Percentiles rank a stretch among this genome's conserved stretches.
These are phyloP conservation scores for Trichothecium roseum DNA, from an alignment of 2,329 filamentous ascomycete species.

Conservation along the genomic window DNA sequence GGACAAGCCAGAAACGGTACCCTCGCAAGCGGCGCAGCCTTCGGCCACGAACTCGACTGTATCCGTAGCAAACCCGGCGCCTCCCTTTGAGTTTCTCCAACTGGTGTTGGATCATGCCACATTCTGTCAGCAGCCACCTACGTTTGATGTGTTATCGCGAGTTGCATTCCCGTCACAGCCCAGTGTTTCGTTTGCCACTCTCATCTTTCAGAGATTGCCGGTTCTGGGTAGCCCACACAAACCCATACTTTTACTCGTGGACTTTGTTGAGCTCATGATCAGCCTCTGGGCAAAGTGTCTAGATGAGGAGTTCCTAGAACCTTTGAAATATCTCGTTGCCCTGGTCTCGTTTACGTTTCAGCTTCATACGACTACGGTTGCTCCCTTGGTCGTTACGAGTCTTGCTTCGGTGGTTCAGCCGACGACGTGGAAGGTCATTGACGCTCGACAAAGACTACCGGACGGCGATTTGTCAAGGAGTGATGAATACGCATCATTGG, in stretches of 20 bases:
- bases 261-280: constrained; percentile 54
- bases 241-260: constrained; percentile 46
- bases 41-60: constrained; percentile 10
- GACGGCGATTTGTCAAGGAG: constrained; percentile 36
- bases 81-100: constrained; percentile 40
- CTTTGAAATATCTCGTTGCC: constrained; percentile 55
- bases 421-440: constrained; percentile 49
- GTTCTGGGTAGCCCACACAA: constrained; percentile 37
- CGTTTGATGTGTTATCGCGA: constrained; percentile 57
- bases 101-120: constrained; percentile 54
- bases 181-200: constrained; percentile 50
- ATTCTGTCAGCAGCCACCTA: constrained; percentile 43
- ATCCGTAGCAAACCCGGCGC: not conserved
- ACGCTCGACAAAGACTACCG: constrained; percentile 41
- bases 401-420: constrained; percentile 45
- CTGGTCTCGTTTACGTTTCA: constrained; percentile 54
- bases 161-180: constrained; percentile 56
- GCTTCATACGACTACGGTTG: constrained; percentile 47
- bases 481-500: constrained; percentile 26
- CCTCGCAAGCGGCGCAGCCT: constrained; percentile 11
- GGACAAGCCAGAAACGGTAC: constrained; percentile 12
- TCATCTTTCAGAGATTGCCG: constrained; percentile 58
- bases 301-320: constrained; percentile 50
- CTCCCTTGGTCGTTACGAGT: constrained; percentile 46
- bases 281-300: constrained; percentile 59